Evolutionary conservation across 2,329 filamentous ascomycete species (phyloP), one percentile per base, ranked within the genome.

Genomic region (Penicillium sp.): DNA sequence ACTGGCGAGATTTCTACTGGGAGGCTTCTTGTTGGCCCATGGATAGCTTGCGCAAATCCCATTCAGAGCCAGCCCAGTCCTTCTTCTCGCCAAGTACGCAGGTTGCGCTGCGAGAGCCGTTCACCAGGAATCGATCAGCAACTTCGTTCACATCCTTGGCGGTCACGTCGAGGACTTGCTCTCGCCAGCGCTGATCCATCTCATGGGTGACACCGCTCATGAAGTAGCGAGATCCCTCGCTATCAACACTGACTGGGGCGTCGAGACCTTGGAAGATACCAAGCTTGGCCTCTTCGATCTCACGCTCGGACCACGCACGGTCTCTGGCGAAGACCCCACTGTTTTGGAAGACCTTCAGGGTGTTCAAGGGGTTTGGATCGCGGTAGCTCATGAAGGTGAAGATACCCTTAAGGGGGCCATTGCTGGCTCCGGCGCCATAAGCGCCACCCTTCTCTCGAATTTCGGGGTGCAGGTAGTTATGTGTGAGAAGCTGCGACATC

Each of bases 321-420:
- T 96, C 88, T 11, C 86, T 81, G 0, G 92, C 94, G 86, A 92
- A 97, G 23, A 82, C 79, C 1, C 93, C 94, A 1, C 91, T 89
- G 54, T 88, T 87, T 29, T 83, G 80, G 86, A 97, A 96, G 57
- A 97, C 89, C 53, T 83, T 85, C 62, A 97, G 78, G 0, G 91
- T 93, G 74, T 96, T 97, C 59, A 88, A 81, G 0, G 94, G 93
- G 70, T 97, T 97, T 2, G 94, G 94, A 71, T 99, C 94, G 49
- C 94, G 89, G 81, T 99, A 99, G 43, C 90, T 93, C 77, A 96
- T 97, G 77, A 97, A 95, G 15, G 91, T 91, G 65, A 99, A 97
- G 1, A 96, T 74, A 23, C 92, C 93, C 63, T 90, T 88, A 7
- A 96, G 77, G 0, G 89, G 85, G 23, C 87, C 86, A 43, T 89